Percentiles rank a stretch among this genome's conserved stretches.
Evolutionary conservation across 331 rosid species (phyloP).

Genomic region (Erythrophleum ivorense): DNA sequence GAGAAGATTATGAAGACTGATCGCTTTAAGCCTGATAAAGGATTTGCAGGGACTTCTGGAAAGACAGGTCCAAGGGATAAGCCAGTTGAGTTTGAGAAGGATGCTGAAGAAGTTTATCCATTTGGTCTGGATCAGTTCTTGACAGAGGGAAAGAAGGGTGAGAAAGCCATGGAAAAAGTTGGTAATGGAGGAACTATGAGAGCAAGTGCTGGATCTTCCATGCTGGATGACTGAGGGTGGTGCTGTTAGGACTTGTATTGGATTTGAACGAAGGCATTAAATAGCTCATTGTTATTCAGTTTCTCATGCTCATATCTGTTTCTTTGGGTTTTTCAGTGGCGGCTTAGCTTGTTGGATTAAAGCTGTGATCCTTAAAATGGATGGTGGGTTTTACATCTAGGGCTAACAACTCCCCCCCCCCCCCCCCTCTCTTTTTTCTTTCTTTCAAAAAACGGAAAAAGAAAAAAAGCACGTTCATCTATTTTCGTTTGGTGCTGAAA

Average conservation of each 20-base stretch:
- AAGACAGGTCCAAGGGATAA: constrained; percentile 69
- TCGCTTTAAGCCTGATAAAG: constrained; percentile 84
- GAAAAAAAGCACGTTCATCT: no score
- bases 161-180: constrained; percentile 70
- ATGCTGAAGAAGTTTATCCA: constrained; percentile 74
- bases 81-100: constrained; percentile 77
- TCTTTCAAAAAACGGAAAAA: no score
- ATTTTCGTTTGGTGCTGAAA: not conserved
- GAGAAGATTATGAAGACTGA: constrained; percentile 91
- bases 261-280: constrained; percentile 66
- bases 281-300: constrained; percentile 1
- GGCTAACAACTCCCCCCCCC: no score
- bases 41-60: constrained; percentile 71
- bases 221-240: constrained; percentile 68
- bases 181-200: constrained; percentile 77
- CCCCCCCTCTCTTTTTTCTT: no score
- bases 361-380: not conserved
- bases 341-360: not conserved
- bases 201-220: constrained; percentile 73
- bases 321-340: not conserved
- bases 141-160: constrained; percentile 72
- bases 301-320: not conserved
- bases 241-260: constrained; percentile 65
- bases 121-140: constrained; percentile 84
- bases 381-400: not conserved